Conservation (phyloP, 75 land plant genomes). For the Ceratopteris richardii region DNA sequence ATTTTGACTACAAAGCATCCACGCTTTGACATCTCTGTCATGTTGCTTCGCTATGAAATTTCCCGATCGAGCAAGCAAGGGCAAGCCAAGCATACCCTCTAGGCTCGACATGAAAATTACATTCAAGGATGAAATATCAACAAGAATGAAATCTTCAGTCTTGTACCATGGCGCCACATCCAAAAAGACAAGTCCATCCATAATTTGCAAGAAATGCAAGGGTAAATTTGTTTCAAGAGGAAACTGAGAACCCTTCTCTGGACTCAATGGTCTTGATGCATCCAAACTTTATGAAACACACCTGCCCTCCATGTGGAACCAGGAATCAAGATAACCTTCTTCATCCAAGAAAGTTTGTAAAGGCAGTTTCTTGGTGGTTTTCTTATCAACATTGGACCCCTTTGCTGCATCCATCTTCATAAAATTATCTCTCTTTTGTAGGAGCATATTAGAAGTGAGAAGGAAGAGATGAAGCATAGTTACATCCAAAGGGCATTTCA, state of each 20-base stretch:
- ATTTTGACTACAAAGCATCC: too few relatives aligned
- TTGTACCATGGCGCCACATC: constrained; percentile 69
- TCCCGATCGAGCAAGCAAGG: constrained; percentile 51
- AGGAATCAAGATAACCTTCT: background rate
- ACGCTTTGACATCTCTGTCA: too few relatives aligned
- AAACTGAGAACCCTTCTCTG: background rate
- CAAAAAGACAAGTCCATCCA: constrained; percentile 5
- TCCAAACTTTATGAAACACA: background rate
- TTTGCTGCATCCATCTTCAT: background rate
- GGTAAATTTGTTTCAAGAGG: background rate
- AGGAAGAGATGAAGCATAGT: constrained; percentile 51
- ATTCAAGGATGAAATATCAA: constrained; percentile 61
- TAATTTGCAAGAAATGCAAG: background rate
- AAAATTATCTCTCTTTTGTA: background rate
- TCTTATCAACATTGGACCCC: background rate
- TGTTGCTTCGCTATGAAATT: constrained; percentile 61
- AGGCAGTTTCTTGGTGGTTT: background rate
- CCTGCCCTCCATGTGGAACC: background rate
- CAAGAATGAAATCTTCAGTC: constrained; percentile 33
- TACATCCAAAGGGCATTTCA: constrained; percentile 85
- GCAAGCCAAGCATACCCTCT: constrained; percentile 78
- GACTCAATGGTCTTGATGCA: background rate
- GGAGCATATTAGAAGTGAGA: constrained; percentile 25
- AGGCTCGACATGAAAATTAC: constrained; percentile 69
- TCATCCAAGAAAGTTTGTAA: background rate